These are phyloP conservation scores for Moelleriella libera DNA, from an alignment of 2,329 filamentous ascomycete species.

Conservation along the genomic window DNA sequence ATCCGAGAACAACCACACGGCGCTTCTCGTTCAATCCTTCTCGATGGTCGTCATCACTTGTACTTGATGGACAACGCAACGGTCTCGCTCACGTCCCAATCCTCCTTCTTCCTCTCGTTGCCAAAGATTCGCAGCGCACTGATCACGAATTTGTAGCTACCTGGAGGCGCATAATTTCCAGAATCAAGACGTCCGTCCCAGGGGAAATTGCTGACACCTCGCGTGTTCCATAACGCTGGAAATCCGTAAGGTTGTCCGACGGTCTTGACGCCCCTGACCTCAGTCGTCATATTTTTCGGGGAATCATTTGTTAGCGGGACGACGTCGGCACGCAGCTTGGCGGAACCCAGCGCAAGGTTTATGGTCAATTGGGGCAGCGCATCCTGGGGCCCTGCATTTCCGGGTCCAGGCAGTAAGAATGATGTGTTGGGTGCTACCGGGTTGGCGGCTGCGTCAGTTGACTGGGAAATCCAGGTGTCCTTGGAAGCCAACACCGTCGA, in stretches of 20 bases:
- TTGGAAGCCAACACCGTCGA: conserved; percentile 10
- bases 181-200: conserved; percentile 34
- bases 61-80: conserved; percentile 31
- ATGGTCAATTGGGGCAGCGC: conserved; percentile 24
- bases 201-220: conserved; percentile 9
- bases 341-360: conserved; percentile 29
- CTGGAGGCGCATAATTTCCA: conserved; percentile 31
- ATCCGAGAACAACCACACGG: too few species aligned
- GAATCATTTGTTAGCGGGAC: conserved; percentile 21
- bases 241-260: conserved; percentile 28
- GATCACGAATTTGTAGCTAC: conserved; percentile 33
- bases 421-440: conserved; percentile 19
- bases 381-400: conserved; percentile 15
- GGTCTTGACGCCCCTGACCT: conserved; percentile 22
- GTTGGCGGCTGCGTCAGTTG: conserved; percentile 14
- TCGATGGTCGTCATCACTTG: conserved; percentile 1
- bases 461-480: conserved; percentile 16
- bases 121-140: conserved; percentile 37
- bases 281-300: conserved; percentile 12
- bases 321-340: conserved; percentile 27
- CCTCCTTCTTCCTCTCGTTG: conserved; percentile 23
- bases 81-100: conserved; percentile 32
- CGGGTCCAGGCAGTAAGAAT: conserved; percentile 26
- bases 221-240: conserved; percentile 19
- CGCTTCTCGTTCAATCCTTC: too few species aligned